Base-by-base conservation (phyloP, 495 filamentous ascomycete genomes). In the Tuber microsphaerosporum region DNA sequence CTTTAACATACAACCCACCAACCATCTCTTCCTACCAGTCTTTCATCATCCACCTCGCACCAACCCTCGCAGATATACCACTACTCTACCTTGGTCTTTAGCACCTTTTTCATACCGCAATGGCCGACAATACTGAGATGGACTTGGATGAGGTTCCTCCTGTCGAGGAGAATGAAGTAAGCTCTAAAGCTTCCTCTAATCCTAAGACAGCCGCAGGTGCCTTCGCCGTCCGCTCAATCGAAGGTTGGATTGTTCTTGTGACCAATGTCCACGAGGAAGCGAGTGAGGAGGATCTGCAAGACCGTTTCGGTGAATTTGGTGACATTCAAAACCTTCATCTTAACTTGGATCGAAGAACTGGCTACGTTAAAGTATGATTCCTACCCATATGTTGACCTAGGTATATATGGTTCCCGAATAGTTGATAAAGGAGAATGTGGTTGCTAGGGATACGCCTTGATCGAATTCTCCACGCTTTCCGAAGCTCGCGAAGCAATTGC, bases 191-290 rank as follows among this genome's bases (percentile, higher is more conserved):
- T 78, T 87, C 87, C 81, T 73, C 70, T 75, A 89, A 90, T 75
- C 84, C 88, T 34, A 90, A 91, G 83, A 97, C 94, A 70, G 87
- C 89, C 76, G 86, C 89, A 73, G 92, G 92, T 76, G 93, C 94
- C 42, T 93, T 92, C 9, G 96, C 94, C 20, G 96, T 99, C 72
- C 93, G 96, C 84, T 97, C 93, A 77, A 97, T 99, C 83, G 96
- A 99, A 84, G 96, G 96, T 79, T 99, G 96, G 96, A 98, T 99
- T 85, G 88, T 99, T 78, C 91, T 97, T 75, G 94, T 91, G 76
- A 97, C 94, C 31, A 97, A 98, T 84, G 93, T 98, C 61, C 95
- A 99, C 84, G 96, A 98, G 83, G 96, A 99, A 85, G 93, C 96
- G 26, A 93, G 90, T 81, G 96, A 99, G 86, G 96, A 99, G 85